Evolutionary conservation across 148 eudicot species (phyloP).

Genomic region (Persicaria tinctoria): DNA sequence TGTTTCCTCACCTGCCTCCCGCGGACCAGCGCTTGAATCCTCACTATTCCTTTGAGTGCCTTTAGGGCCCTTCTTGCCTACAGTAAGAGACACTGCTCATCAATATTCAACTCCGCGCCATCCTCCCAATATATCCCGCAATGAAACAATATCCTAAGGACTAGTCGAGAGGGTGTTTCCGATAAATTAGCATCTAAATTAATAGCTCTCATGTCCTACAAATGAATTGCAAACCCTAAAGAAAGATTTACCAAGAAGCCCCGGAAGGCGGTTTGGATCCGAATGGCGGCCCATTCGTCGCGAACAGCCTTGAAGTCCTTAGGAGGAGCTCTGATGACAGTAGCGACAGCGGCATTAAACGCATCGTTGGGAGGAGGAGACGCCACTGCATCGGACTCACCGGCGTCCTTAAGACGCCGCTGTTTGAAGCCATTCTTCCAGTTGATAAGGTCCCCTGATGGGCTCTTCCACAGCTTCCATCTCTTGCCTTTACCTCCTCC

Average conservation of each 20-base stretch:
- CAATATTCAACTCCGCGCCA: neutral
- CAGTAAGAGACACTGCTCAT: neutral
- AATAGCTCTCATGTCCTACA: neutral
- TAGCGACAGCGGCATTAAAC: constrained; percentile 67
- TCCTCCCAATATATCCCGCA: neutral
- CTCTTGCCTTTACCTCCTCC: constrained; percentile 60
- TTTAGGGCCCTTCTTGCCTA: constrained; percentile 92
- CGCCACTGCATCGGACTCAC: constrained; percentile 62
- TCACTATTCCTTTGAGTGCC: constrained; percentile 85
- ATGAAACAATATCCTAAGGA: too few relatives aligned
- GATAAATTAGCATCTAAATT: neutral
- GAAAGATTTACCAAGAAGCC: constrained; percentile 62
- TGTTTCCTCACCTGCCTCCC: constrained; percentile 92
- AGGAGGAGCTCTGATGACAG: constrained; percentile 81
- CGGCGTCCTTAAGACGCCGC: constrained; percentile 18
- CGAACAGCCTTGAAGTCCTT: constrained; percentile 72
- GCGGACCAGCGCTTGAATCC: constrained; percentile 82
- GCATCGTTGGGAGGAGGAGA: constrained; percentile 55
- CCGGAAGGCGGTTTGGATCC: constrained; percentile 91
- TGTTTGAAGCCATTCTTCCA: constrained; percentile 82
- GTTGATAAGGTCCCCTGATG: constrained; percentile 60
- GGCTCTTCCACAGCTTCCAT: constrained; percentile 90
- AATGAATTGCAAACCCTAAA: too few relatives aligned
- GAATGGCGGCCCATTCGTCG: constrained; percentile 96
- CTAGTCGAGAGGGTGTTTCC: neutral